A percentile compares a stretch with the other conserved stretches of the same genome.
phyloP scores from a whole-genome alignment of 441 rosid species.

The Euphorbia schlechtendalii region DNA sequence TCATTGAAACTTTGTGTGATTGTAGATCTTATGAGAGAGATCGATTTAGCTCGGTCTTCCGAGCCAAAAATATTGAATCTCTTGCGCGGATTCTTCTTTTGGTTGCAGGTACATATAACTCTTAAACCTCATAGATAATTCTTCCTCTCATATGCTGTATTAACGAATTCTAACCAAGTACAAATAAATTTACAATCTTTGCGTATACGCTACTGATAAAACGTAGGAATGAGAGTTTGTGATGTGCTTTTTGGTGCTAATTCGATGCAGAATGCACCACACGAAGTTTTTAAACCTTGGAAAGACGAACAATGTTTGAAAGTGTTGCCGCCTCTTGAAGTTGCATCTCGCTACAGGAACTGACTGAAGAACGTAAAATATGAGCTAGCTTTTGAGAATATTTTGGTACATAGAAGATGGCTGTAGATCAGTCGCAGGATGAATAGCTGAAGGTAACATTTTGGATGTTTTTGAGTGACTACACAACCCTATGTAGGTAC shows the following conservation, averaged over 20 bases:
- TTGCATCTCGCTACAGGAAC: too few relatives aligned
- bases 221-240: neutral
- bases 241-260: neutral
- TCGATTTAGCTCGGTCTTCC: slow-evolving; percentile 15
- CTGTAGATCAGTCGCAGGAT: neutral
- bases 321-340: slow-evolving; percentile 11
- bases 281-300: slow-evolving; percentile 54
- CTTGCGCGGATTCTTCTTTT: slow-evolving; percentile 61
- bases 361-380: neutral
- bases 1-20: neutral
- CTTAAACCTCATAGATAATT: neutral
- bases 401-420: slow-evolving; percentile 1
- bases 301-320: slow-evolving; percentile 25
- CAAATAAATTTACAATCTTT: neutral
- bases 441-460: neutral
- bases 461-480: neutral
- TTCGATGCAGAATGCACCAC: slow-evolving; percentile 28
- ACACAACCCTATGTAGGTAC: neutral
- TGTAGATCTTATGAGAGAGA: slow-evolving; percentile 31
- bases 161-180: neutral
- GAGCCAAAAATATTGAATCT: slow-evolving; percentile 34
- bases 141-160: neutral
- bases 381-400: neutral
- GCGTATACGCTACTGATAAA: neutral
- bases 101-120: slow-evolving; percentile 32